These are phyloP conservation scores for Penicillium sp. DNA, from an alignment of 2,329 filamentous ascomycete genomes.

Conservation along the genomic window DNA sequence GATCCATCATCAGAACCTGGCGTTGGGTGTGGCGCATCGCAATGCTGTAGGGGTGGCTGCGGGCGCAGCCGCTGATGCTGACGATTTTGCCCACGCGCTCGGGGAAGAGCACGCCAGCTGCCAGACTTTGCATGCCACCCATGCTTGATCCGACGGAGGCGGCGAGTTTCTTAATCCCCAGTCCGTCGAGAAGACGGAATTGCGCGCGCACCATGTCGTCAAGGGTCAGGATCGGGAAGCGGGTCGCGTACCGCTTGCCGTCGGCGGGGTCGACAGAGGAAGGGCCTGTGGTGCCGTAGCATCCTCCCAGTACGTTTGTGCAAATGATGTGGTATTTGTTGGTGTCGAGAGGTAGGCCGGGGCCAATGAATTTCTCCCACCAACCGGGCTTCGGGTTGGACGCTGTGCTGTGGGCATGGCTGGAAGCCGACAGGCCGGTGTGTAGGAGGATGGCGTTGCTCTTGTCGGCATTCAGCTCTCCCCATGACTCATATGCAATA, in stretches of 20 bases:
- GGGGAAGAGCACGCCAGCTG: constrained; percentile 80
- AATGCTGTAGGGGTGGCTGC: constrained; percentile 96
- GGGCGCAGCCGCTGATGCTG: constrained; percentile 88
- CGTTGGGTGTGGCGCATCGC: constrained; percentile 98
- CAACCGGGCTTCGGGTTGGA: constrained; percentile 86
- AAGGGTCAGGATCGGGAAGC: constrained; percentile 93
- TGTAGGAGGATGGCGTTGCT: constrained; percentile 91
- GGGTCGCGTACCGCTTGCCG: constrained; percentile 84
- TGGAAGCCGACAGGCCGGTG: constrained; percentile 94
- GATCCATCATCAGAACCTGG: constrained; percentile 98
- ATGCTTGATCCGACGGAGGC: constrained; percentile 95
- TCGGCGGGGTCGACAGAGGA: constrained; percentile 85
- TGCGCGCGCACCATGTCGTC: constrained; percentile 98
- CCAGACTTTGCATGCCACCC: constrained; percentile 97
- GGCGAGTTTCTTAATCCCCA: constrained; percentile 77
- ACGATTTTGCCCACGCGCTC: constrained; percentile 79
- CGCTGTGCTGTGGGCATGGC: constrained; percentile 90
- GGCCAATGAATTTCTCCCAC: constrained; percentile 99
- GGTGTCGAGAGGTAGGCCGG: constrained; percentile 81
- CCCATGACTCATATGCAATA: constrained; percentile 92
- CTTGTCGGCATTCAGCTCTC: constrained; percentile 72
- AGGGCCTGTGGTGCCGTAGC: constrained; percentile 92
- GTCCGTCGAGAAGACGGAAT: constrained; percentile 78
- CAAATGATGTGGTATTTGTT: constrained; percentile 91
- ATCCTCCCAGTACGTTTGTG: constrained; percentile 94